Evolutionary conservation across 2,329 filamentous ascomycete species (phyloP).

Genomic region (Hypoxylon rubiginosum): DNA sequence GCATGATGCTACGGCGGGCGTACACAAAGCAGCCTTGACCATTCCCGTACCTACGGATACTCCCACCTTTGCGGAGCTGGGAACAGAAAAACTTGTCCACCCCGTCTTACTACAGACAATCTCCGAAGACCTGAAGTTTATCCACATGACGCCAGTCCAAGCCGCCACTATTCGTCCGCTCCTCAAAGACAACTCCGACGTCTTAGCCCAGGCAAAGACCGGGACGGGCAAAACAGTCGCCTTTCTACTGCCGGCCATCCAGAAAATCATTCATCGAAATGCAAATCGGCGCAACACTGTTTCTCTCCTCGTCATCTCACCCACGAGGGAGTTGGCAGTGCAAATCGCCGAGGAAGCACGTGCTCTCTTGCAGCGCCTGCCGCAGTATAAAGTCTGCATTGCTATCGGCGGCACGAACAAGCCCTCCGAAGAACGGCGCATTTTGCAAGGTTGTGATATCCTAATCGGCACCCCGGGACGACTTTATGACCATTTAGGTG

Average conservation of each 20-base stretch:
- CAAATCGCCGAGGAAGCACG: constrained; percentile 80
- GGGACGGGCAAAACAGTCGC: constrained; percentile 90
- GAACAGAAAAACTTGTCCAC: constrained; percentile 47
- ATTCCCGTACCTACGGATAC: constrained; percentile 20
- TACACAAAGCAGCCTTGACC: constrained; percentile 1
- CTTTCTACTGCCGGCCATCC: constrained; percentile 86
- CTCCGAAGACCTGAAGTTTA: constrained; percentile 62
- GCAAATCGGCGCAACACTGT: constrained; percentile 57
- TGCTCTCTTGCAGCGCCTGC: constrained; percentile 77
- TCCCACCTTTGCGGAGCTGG: constrained; percentile 26
- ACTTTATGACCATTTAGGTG: constrained; percentile 82
- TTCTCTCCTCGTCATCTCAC: constrained; percentile 75
- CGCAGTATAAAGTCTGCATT: constrained; percentile 80
- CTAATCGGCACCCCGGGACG: constrained; percentile 86
- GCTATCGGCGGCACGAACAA: constrained; percentile 86
- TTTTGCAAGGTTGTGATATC: constrained; percentile 80
- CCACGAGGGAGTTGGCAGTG: constrained; percentile 77
- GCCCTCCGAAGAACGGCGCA: constrained; percentile 76
- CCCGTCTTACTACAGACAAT: constrained; percentile 63
- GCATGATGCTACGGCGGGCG: not conserved
- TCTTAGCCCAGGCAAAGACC: constrained; percentile 86
- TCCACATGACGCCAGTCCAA: constrained; percentile 69
- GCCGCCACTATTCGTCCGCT: constrained; percentile 64
- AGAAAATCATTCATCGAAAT: constrained; percentile 73
- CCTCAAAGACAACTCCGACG: constrained; percentile 60